phyloP scores from a whole-genome alignment of 164 flowering plant species.

The Chimonanthus praecox region DNA sequence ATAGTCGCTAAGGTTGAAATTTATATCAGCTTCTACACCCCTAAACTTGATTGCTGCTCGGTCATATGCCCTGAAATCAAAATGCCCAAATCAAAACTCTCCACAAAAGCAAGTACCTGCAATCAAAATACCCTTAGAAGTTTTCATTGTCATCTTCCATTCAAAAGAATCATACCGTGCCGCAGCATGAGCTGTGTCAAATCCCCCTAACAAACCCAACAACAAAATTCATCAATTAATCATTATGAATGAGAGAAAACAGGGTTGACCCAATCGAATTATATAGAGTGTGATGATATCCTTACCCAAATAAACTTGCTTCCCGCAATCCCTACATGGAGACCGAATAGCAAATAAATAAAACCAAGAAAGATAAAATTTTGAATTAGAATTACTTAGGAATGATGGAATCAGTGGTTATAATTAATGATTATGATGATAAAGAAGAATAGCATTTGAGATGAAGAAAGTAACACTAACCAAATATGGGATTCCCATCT shows the following conservation, averaged over 20 bases:
- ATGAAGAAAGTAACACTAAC: constrained; percentile 13
- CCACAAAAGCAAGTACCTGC: not conserved
- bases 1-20: constrained; percentile 65
- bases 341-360: not conserved
- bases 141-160: not conserved
- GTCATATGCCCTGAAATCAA: constrained; percentile 72
- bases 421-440: too few relatives aligned
- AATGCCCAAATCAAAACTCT: constrained; percentile 4
- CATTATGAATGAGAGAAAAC: not conserved
- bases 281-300: not conserved
- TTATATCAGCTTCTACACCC: constrained; percentile 90
- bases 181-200: constrained; percentile 85
- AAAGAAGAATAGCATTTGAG: too few relatives aligned
- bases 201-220: constrained; percentile 49
- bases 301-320: constrained; percentile 80
- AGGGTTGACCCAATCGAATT: not conserved
- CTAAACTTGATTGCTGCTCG: constrained; percentile 90
- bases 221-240: constrained; percentile 5
- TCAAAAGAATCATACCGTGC: constrained; percentile 46
- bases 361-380: not conserved
- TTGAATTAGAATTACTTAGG: not conserved
- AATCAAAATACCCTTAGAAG: not conserved
- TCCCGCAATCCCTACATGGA: constrained; percentile 75
- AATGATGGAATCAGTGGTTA: not conserved
- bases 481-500: constrained; percentile 97